Evolutionary conservation across 371 early-diverging fungal genomes (phyloP), one percentile per base, ranked within the genome.

Genomic region (Circinella umbellata): DNA sequence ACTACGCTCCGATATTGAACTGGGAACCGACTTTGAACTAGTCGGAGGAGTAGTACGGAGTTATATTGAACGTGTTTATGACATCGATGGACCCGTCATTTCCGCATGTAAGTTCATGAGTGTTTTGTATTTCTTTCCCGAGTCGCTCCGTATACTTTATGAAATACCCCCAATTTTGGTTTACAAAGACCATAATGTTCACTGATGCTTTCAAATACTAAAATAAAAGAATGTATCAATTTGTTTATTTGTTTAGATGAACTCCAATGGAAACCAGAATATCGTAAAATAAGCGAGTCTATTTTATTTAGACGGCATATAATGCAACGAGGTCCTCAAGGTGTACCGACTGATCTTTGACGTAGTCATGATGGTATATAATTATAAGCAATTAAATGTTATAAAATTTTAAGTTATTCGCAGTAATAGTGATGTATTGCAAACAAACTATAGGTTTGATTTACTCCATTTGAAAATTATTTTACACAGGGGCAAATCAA

Each of bases 51-150:
- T 46, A 7, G 27, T 70, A 14, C 53, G 54, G 17, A 63, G 64
- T 38, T 70, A 70, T 51, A 59, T 70, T 11, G 60, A 64, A 20
- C 64, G 70, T 35, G 49, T 60, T 17, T 70, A 70, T 60, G 65
- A 54, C 39, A 38, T 70, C 3, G 46, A 65, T 18, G 70, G 70
- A 3, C 49, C 47, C 5, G 39, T 63, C 61, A 35, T 65, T 37
- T 54, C 63, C 39, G 63, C 42, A 65, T 63, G 70, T 70, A 70
- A 59, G 67, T 46, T 61, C 27, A 27, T 27, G 27, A 27, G 27
- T 27, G 27, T 27, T 27, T 27, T 27, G 27, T 27, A 27, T 27
- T 42, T 42, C 42, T 42, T 42, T 11, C 11, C 42, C 42, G 42
- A 42, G 42, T 9, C 42, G 42, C 11, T 42, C 42, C 42, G 42